Evolutionary conservation across 306 rosid species (phyloP).

Genomic region (Lithocarpus polystachyus): DNA sequence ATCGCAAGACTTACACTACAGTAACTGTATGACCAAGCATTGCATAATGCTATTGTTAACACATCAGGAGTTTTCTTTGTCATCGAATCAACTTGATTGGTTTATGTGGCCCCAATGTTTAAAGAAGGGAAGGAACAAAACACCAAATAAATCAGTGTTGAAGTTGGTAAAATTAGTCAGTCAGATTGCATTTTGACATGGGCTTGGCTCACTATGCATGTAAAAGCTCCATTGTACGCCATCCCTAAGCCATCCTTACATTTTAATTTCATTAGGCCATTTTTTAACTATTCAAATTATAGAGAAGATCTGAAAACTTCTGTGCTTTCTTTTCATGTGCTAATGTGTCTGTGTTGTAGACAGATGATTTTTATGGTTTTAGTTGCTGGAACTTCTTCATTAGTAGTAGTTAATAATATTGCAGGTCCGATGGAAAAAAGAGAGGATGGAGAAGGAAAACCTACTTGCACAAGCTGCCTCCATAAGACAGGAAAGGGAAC

Average conservation of each 20-base stretch:
- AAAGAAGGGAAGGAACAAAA: not conserved
- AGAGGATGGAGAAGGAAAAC: constrained; percentile 40
- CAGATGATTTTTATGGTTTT: not conserved
- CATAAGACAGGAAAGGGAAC: constrained; percentile 45
- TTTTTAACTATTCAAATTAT: not conserved
- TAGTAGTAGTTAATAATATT: constrained; percentile 17
- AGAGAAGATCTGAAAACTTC: not conserved
- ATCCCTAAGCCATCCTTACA: not conserved
- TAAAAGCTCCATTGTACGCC: not conserved
- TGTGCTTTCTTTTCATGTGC: not conserved
- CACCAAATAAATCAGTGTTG: not conserved
- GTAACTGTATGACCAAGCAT: too few species aligned
- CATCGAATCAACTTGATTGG: not conserved
- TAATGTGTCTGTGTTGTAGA: constrained; percentile 14
- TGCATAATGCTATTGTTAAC: too few species aligned
- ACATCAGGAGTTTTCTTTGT: not conserved
- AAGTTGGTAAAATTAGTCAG: not conserved
- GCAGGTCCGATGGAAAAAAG: constrained; percentile 51
- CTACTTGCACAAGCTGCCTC: constrained; percentile 43
- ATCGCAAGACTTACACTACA: too few species aligned
- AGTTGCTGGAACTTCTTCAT: not conserved
- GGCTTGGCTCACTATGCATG: not conserved
- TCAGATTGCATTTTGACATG: not conserved
- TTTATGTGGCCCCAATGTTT: not conserved
- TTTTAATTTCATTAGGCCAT: not conserved